Evolutionary conservation across 2,329 filamentous ascomycete genomes (phyloP).

Genomic region (Diaporthe vexans): DNA sequence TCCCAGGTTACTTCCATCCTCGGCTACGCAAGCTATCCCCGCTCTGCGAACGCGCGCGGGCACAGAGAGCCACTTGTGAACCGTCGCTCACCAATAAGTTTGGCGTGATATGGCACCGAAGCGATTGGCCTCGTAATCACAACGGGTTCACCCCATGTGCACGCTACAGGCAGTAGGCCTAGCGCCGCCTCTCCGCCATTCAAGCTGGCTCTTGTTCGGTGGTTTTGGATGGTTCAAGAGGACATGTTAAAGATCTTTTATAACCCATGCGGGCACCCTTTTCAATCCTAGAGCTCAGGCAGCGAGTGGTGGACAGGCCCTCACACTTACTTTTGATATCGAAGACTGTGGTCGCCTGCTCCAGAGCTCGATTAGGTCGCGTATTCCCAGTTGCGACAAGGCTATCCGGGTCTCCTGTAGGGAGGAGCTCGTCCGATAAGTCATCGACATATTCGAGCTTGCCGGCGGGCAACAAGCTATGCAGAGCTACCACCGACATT

Average conservation of each 20-base stretch:
- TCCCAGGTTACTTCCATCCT: not conserved
- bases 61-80: not conserved
- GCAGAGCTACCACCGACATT: not conserved
- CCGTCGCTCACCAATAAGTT: not conserved
- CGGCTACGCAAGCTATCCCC: not conserved
- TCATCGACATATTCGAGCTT: not conserved
- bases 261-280: no score
- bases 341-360: not conserved
- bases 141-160: not conserved
- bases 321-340: no score
- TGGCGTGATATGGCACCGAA: not conserved
- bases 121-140: not conserved
- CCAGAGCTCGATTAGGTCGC: not conserved
- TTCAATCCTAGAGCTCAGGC: no score
- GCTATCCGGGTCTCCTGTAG: no score
- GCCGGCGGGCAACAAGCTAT: not conserved
- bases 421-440: no score
- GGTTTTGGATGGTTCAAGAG: not conserved
- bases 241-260: no score
- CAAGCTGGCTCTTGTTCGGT: not conserved
- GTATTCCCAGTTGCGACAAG: fast-evolving
- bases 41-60: not conserved
- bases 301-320: no score
- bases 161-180: not conserved
- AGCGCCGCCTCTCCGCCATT: not conserved